Evolutionary conservation across 2,329 filamentous ascomycete genomes (phyloP), one percentile per base, ranked within the genome.

Genomic region (Ampelomyces quisqualis): DNA sequence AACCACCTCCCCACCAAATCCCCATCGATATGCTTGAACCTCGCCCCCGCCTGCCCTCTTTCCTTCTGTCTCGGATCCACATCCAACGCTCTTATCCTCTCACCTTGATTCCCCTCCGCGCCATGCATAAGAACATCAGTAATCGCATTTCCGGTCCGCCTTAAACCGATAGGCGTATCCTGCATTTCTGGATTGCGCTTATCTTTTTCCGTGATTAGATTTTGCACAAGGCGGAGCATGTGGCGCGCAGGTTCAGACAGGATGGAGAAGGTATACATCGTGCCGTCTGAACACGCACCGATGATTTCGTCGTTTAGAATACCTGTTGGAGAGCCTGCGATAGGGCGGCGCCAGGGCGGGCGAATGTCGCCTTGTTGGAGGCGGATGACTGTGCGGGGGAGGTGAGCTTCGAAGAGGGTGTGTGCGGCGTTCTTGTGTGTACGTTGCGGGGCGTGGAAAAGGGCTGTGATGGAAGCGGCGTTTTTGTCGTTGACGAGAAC

Each of bases 201-300:
- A 6, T 39, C 35, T 32, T 60, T 59, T 7, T 43, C 50, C 22
- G 59, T 52, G 18, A 68, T 55, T 21, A 94, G 63, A 43, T 85
- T 84, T 58, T 94, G 84, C 1, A 96, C 62, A 48, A 91, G 81
- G 42, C 78, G 77, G 4, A 97, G 73, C 3, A 95, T 73, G 5
- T 77, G 75, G 80, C 85, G 86, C 6, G 84, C 77, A 2, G 78
- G 67, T 13, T 77, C 57, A 7, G 76, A 71, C 1, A 97, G 69
- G 10, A 90, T 69, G 1, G 78, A 78, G 54, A 96, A 85, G 11
- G 70, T 64, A 29, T 74, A 72, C 10, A 81, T 57, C 1, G 73
- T 71, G 22, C 78, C 78, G 41, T 79, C 77, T 38, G 74, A 69
- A 33, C 74, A 73, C 15, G 72, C 72, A 17, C 75, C 72, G 10